Percentiles rank a stretch among this genome's conserved stretches.
These are phyloP conservation scores for Mycena leptocephala DNA, from an alignment of 768 basidiomycete genomes.

Conservation along the genomic window DNA sequence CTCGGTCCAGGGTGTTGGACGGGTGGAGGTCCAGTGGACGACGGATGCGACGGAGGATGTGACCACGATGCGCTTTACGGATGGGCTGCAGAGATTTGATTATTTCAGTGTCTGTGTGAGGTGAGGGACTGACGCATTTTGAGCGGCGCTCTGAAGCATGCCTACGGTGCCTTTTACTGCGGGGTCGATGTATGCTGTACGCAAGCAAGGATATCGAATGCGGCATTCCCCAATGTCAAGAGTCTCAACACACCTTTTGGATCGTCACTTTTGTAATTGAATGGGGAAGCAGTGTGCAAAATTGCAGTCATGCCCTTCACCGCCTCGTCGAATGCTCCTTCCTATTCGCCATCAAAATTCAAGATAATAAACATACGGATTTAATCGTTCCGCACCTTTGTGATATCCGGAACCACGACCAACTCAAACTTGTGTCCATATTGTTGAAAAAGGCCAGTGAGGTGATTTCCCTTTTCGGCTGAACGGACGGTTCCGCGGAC, in stretches of 20 bases:
- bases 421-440: constrained; percentile 75
- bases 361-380: neutral
- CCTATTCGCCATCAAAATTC: constrained; percentile 48
- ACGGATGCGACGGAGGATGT: neutral
- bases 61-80: neutral
- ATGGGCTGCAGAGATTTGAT: neutral
- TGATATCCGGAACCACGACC: constrained; percentile 81
- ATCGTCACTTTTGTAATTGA: constrained; percentile 62
- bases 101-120: neutral
- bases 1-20: neutral
- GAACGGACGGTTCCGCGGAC: constrained; percentile 82
- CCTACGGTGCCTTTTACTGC: constrained; percentile 1
- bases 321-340: constrained; percentile 84
- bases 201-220: neutral
- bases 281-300: constrained; percentile 79
- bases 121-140: constrained; percentile 1
- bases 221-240: neutral
- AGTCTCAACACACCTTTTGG: constrained; percentile 50
- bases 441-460: constrained; percentile 67
- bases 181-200: constrained; percentile 12
- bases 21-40: neutral
- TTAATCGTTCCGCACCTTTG: constrained; percentile 42
- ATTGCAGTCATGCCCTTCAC: constrained; percentile 85
- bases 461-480: constrained; percentile 68
- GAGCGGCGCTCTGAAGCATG: neutral